These are phyloP conservation scores for Hirsutella minnesotensis DNA, from an alignment of 2,329 filamentous ascomycete species.

Conservation along the genomic window DNA sequence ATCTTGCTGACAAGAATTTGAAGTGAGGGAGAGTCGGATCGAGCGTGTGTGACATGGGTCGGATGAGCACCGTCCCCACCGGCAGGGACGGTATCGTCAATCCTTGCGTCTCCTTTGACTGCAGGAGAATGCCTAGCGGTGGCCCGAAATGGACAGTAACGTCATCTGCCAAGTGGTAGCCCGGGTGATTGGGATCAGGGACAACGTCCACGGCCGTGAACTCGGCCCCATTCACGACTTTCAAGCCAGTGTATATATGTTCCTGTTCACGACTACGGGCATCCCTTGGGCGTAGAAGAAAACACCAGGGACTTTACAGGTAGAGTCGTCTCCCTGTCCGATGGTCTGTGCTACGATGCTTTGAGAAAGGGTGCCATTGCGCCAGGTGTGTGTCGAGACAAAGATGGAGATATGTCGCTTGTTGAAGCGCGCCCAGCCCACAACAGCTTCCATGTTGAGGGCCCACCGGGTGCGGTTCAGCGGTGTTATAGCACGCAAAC, in stretches of 20 bases:
- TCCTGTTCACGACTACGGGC: constrained; percentile 7
- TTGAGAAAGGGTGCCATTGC: background rate
- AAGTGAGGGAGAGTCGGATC: too few relatives aligned
- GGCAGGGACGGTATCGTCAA: too few relatives aligned
- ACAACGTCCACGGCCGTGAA: constrained; percentile 6
- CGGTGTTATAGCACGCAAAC: constrained; percentile 6
- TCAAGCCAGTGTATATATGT: constrained; percentile 7
- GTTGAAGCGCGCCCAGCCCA: too few relatives aligned
- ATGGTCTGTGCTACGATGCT: constrained; percentile 5
- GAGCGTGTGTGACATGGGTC: too few relatives aligned
- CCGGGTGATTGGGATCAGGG: constrained; percentile 5
- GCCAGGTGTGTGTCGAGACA: constrained; percentile 1
- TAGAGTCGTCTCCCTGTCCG: constrained; percentile 5
- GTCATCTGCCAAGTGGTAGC: constrained; percentile 3
- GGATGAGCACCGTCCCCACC: too few relatives aligned
- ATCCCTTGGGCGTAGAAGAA: constrained; percentile 7
- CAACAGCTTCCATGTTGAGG: too few relatives aligned
- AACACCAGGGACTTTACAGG: constrained; percentile 5
- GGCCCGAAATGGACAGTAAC: constrained; percentile 7
- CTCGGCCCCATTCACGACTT: constrained; percentile 6
- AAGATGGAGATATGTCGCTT: too few relatives aligned
- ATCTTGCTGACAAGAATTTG: too few relatives aligned
- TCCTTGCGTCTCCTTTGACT: background rate
- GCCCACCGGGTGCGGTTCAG: constrained; percentile 3
- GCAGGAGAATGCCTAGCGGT: constrained; percentile 5